Base-by-base conservation (phyloP, 2,329 filamentous ascomycete species). In the Colletotrichum godetiae region DNA sequence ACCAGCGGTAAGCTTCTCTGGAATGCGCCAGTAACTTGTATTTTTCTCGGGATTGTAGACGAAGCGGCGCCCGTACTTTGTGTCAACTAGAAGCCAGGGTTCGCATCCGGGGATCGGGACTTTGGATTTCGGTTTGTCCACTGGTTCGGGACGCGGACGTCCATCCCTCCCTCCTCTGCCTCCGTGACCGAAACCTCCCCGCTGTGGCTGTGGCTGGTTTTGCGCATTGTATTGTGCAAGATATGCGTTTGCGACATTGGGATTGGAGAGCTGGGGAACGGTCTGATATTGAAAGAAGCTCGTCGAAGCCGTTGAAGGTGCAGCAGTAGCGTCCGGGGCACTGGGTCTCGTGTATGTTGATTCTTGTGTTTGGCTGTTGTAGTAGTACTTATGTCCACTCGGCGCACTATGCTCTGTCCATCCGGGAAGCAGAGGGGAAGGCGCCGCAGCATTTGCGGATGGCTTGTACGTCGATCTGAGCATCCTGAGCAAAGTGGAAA, bases 341-440 rank as follows among this genome's bases (percentile, higher is more conserved):
- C 84, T 84, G n/a, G 95, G 95, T 42, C 94, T 91, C 52, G 89
- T 93, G 82, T 98, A 98, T 56, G 95, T 98, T 1, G 95, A 98
- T 78, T 94, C 90, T 78, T 97, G 95, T 1, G 94, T 96, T 68
- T 89, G 86, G 58, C 91, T 87, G 84, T 98, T 93, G 85, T 97
- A 97, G 83, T 95, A 98, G 85, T 98, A 98, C 33, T 88, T 88
- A 82, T 98, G 95, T 5, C 95, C 95, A 63, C 93, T 92, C 6
- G 95, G 95, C 65, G 95, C 95, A 83, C 92, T 95, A 84, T 98
- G 95, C 82, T 97, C 94, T n/a, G 93, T 94, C 95, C 95, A 98
- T 75, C 94, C 95, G 56, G 92, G 87, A 33, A 92, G 92, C 0
- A 98, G 86, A 46, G 93, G 90, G 58, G 90, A 86, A 49, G 84